Conservation (phyloP, 2,329 filamentous ascomycete species). For the Stenocarpella maydis region DNA sequence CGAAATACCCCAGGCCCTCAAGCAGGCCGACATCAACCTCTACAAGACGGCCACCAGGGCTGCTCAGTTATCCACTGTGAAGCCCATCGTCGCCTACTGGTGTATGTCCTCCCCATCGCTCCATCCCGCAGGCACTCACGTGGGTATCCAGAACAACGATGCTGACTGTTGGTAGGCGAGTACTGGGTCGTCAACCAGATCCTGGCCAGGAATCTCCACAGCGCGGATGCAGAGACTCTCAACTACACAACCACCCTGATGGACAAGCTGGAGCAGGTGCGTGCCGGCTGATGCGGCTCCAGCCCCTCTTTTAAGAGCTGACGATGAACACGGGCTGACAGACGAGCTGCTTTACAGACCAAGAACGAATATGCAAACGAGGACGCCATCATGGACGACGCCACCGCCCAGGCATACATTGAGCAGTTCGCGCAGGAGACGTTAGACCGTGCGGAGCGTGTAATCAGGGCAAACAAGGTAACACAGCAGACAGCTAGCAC, state of each 20-base stretch:
- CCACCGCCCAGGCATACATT: conserved; percentile 87
- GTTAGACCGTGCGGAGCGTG: conserved; percentile 83
- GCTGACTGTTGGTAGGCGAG: conserved; percentile 64
- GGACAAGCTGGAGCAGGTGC: conserved; percentile 86
- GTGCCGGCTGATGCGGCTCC: conserved; percentile 33
- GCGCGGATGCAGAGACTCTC: conserved; percentile 77
- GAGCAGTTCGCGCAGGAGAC: conserved; percentile 94
- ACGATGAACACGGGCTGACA: conserved; percentile 18
- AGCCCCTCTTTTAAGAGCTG: too few relatives aligned
- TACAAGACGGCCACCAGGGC: conserved; percentile 82
- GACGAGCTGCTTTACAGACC: conserved; percentile 52
- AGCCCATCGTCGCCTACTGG: conserved; percentile 94
- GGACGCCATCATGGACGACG: conserved; percentile 85
- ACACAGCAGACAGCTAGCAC: conserved; percentile 94
- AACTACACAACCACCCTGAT: conserved; percentile 84
- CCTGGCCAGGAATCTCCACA: conserved; percentile 81
- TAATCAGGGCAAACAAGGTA: conserved; percentile 82
- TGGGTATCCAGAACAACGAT: too few relatives aligned
- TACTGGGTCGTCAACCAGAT: conserved; percentile 96
- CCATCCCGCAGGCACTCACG: background rate
- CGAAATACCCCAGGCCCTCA: conserved; percentile 75
- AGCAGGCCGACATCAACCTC: conserved; percentile 77
- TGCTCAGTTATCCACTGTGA: conserved; percentile 81
- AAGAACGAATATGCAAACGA: conserved; percentile 79
- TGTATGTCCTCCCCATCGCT: conserved; percentile 64